phyloP scores from a whole-genome alignment of 192 early-diverging fungal species.

The Phlyctochytrium arcticum region DNA sequence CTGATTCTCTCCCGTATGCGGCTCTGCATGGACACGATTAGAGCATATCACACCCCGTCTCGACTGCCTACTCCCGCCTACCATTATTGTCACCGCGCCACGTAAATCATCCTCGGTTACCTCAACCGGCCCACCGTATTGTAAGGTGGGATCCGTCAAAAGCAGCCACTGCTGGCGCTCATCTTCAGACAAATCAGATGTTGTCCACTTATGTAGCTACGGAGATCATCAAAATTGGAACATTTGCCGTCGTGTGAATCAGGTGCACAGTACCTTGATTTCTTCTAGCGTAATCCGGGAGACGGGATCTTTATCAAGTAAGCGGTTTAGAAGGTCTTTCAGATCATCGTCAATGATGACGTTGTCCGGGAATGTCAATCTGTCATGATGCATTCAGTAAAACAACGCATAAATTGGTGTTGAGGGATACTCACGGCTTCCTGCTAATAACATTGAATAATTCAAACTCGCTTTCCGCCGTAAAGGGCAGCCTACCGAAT shows the following conservation, averaged over 20 bases:
- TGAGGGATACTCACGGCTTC: slow-evolving; percentile 55
- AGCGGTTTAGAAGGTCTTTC: slow-evolving; percentile 64
- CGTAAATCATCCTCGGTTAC: slow-evolving; percentile 83
- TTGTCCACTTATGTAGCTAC: slow-evolving; percentile 82
- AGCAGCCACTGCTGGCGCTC: slow-evolving; percentile 61
- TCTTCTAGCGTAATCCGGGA: slow-evolving; percentile 81
- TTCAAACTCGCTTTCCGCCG: slow-evolving; percentile 93
- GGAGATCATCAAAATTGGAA: slow-evolving; percentile 8
- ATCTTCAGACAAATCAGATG: slow-evolving; percentile 59
- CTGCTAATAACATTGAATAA: slow-evolving; percentile 87
- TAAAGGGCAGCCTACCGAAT: slow-evolving; percentile 89
- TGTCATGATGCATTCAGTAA: slow-evolving; percentile 7
- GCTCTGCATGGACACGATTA: slow-evolving; percentile 16
- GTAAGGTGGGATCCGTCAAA: slow-evolving; percentile 70
- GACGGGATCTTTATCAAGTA: slow-evolving; percentile 85
- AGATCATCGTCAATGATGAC: slow-evolving; percentile 53
- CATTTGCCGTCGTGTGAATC: slow-evolving; percentile 4
- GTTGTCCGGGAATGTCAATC: slow-evolving; percentile 42
- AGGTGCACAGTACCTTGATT: slow-evolving; percentile 62
- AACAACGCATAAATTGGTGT: background rate
- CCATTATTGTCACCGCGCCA: slow-evolving; percentile 60
- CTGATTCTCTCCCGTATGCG: slow-evolving; percentile 23
- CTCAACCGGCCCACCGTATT: slow-evolving; percentile 56
- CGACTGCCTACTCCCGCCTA: slow-evolving; percentile 30
- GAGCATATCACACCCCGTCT: background rate